phyloP scores from a whole-genome alignment of 331 rosid genomes.

The Erythrophleum ivorense region DNA sequence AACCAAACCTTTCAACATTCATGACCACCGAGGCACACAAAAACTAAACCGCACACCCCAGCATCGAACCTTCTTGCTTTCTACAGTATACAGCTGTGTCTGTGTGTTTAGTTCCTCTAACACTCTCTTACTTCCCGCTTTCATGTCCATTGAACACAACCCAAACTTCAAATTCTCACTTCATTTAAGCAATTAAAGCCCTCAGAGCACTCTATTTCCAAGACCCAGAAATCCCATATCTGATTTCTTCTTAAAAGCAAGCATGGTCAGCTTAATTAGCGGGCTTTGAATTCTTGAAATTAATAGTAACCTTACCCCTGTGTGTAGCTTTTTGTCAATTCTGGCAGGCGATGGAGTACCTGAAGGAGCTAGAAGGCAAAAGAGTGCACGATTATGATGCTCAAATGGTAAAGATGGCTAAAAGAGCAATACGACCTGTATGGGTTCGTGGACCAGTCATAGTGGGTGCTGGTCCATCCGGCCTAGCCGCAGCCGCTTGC shows the following conservation, averaged over 20 bases:
- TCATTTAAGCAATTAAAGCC: neutral
- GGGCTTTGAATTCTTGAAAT: neutral
- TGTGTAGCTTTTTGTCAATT: neutral
- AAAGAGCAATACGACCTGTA: constrained; percentile 31
- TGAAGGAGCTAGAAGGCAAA: constrained; percentile 79
- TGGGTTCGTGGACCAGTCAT: constrained; percentile 68
- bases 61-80: constrained; percentile 8
- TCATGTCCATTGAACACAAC: constrained; percentile 27
- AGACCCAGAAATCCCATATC: neutral
- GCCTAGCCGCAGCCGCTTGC: constrained; percentile 90
- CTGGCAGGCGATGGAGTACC: constrained; percentile 51
- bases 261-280: neutral
- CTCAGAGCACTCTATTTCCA: neutral
- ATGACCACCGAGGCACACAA: constrained; percentile 10
- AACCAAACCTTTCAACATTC: constrained; percentile 40
- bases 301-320: neutral
- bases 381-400: constrained; percentile 61
- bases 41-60: neutral
- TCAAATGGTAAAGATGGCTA: constrained; percentile 20
- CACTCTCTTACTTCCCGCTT: constrained; percentile 27
- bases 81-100: neutral
- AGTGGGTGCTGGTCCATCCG: constrained; percentile 98
- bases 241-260: neutral
- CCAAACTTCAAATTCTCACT: constrained; percentile 30
- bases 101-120: neutral